Percentiles rank a stretch among this genome's conserved stretches.
Conservation (phyloP, 441 rosid species). For the Croton laevigatus region DNA sequence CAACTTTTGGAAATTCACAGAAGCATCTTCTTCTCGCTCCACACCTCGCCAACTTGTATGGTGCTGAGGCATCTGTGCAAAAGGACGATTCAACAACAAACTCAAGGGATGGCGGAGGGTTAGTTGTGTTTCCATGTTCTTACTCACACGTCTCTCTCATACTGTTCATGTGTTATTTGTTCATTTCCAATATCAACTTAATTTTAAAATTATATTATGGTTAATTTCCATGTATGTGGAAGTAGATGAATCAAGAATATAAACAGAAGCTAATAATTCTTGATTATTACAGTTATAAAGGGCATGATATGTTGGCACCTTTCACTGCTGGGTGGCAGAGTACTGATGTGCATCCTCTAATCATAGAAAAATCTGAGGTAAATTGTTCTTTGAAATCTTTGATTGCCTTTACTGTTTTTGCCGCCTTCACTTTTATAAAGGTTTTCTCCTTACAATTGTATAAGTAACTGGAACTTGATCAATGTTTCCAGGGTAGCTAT, state of each 20-base stretch:
- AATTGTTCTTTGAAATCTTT: background rate
- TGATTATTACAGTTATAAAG: constrained; percentile 55
- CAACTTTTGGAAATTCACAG: constrained; percentile 30
- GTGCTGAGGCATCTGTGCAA: constrained; percentile 47
- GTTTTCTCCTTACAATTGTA: constrained; percentile 14
- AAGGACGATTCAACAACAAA: constrained; percentile 35
- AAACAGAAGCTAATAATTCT: constrained; percentile 7
- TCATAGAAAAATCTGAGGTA: constrained; percentile 80
- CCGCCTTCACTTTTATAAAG: background rate
- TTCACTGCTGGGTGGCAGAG: constrained; percentile 96
- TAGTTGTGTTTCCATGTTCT: constrained; percentile 6
- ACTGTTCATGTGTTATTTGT: background rate
- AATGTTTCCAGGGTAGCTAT: constrained; percentile 61
- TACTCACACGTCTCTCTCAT: background rate
- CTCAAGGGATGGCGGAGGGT: constrained; percentile 38
- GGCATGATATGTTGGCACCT: constrained; percentile 96
- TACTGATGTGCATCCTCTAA: constrained; percentile 63
- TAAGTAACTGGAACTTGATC: constrained; percentile 20
- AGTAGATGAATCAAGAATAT: background rate
- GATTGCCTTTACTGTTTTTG: background rate
- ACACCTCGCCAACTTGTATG: constrained; percentile 40
- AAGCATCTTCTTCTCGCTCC: constrained; percentile 27
- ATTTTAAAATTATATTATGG: background rate
- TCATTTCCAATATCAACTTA: background rate
- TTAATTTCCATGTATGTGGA: background rate